Percentiles rank a stretch among this genome's conserved stretches.
Conservation (phyloP, 169 alveolate genomes). For the Plasmodium reichenowi region DNA sequence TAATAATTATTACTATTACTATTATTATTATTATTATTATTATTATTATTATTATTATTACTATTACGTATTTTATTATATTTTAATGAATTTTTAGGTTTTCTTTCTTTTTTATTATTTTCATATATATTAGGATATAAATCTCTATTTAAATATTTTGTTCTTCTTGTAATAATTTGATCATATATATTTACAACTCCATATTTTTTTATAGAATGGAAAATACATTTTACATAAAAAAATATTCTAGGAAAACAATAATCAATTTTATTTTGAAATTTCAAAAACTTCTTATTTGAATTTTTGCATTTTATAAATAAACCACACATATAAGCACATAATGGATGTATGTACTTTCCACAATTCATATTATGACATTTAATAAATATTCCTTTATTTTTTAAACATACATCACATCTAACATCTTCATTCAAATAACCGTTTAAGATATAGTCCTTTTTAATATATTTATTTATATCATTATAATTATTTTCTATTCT, state of each 20-base stretch:
- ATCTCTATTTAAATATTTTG: conserved; percentile 72
- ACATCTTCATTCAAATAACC: conserved; percentile 26
- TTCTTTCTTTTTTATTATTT: conserved; percentile 71
- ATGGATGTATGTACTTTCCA: conserved; percentile 43
- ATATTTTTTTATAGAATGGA: conserved; percentile 53
- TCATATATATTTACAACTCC: conserved; percentile 51
- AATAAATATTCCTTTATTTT: conserved; percentile 42
- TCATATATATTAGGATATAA: conserved; percentile 69
- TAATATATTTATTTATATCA: background rate
- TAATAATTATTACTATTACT: background rate
- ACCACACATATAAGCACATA: conserved; percentile 76
- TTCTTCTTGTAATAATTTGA: conserved; percentile 46
- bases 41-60: background rate
- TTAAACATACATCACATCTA: conserved; percentile 55
- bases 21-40: background rate
- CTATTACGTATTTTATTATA: conserved; percentile 21
- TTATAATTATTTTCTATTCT: too few relatives aligned
- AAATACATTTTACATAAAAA: conserved; percentile 47
- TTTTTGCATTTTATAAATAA: conserved; percentile 58
- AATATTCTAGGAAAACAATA: conserved; percentile 69
- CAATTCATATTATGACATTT: conserved; percentile 46
- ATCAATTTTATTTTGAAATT: conserved; percentile 53
- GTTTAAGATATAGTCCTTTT: conserved; percentile 21
- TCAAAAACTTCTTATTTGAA: conserved; percentile 56
- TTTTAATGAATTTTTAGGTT: conserved; percentile 45